These are phyloP conservation scores for Trametes coccinea DNA, from an alignment of 768 basidiomycete species.

Conservation along the genomic window DNA sequence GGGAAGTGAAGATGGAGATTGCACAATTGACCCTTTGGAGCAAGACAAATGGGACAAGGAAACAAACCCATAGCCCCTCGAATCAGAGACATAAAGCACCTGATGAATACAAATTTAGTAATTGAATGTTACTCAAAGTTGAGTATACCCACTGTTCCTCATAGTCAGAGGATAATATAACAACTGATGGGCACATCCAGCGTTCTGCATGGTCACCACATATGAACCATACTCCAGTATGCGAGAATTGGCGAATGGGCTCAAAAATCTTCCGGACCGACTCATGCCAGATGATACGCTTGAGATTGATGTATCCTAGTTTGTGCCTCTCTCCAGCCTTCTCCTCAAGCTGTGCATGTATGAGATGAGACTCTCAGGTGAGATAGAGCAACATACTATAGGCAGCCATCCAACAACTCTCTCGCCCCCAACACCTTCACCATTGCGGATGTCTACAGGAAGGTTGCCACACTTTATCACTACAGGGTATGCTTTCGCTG, in stretches of 20 bases:
- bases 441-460: constrained; percentile 10
- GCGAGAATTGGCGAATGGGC: background rate
- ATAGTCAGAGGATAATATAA: constrained; percentile 44
- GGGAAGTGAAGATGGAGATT: background rate
- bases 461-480: constrained; percentile 5
- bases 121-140: no score
- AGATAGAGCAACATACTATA: constrained; percentile 1
- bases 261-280: background rate
- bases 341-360: background rate
- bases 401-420: constrained; percentile 17
- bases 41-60: constrained; percentile 9
- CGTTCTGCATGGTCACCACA: constrained; percentile 8
- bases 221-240: background rate
- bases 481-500: constrained; percentile 11
- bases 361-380: background rate
- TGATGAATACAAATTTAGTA: background rate
- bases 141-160: constrained; percentile 44
- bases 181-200: constrained; percentile 37
- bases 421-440: constrained; percentile 6
- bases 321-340: background rate
- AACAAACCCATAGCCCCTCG: constrained; percentile 2
- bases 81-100: constrained; percentile 12
- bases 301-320: background rate
- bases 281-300: constrained; percentile 7
- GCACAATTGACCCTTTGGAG: background rate